These are phyloP conservation scores for Penicillium hordei DNA, from an alignment of 2,329 filamentous ascomycete genomes.

Conservation along the genomic window DNA sequence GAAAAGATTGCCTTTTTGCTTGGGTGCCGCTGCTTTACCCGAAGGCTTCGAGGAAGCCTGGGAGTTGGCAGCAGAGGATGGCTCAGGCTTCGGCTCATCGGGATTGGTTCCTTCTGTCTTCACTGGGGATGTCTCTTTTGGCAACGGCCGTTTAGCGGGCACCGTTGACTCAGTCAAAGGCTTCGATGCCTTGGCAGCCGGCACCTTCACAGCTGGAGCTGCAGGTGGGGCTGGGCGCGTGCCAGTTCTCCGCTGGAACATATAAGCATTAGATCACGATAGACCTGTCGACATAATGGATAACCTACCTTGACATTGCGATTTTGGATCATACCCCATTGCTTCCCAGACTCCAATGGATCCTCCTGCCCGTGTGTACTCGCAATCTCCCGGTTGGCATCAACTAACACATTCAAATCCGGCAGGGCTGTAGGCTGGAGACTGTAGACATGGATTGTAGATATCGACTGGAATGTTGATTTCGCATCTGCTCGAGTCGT, in stretches of 20 bases:
- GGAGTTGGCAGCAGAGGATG: conserved; percentile 25
- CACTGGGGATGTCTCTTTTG: conserved; percentile 25
- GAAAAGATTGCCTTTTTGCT: conserved; percentile 68
- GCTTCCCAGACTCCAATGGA: conserved; percentile 57
- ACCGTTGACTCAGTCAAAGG: conserved; percentile 33
- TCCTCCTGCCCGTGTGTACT: conserved; percentile 59
- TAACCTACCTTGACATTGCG: conserved; percentile 58
- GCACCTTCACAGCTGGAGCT: conserved; percentile 29
- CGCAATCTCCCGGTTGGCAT: conserved; percentile 65
- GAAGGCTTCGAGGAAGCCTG: conserved; percentile 36
- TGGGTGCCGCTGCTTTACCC: conserved; percentile 48
- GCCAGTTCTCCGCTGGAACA: conserved; percentile 48
- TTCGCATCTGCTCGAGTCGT: conserved; percentile 57
- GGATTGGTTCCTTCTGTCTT: conserved; percentile 27
- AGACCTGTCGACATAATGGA: neutral
- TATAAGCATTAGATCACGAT: conserved; percentile 1
- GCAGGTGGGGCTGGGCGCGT: conserved; percentile 40
- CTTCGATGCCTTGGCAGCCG: conserved; percentile 24
- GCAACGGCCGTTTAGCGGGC: conserved; percentile 42
- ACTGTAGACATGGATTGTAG: conserved; percentile 84
- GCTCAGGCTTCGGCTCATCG: conserved; percentile 22
- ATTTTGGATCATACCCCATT: conserved; percentile 75
- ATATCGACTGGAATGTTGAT: conserved; percentile 68
- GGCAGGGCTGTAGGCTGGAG: conserved; percentile 69
- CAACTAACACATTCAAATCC: conserved; percentile 69